Base-by-base conservation (phyloP, 1,284 basidiomycete genomes). In the Trichosporon sp. region DNA sequence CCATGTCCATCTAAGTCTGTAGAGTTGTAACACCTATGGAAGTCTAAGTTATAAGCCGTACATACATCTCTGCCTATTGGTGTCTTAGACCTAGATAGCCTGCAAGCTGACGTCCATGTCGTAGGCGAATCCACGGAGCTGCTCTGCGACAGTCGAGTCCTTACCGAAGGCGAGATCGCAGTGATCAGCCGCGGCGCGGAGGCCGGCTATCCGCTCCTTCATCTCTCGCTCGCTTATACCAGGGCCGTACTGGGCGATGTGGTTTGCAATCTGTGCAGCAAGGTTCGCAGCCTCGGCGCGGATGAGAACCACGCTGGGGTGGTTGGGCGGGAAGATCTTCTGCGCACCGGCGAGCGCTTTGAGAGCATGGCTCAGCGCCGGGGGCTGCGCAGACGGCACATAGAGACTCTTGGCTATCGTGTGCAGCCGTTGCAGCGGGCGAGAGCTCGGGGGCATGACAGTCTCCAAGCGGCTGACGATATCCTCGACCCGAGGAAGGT, bases 271-370 rank as follows among this genome's bases (percentile, higher is more conserved):
- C 49, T 54, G 49, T 13, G 27, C 16, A 14, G 49, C 27, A 16
- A 94, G 80, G 76, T 92, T 93, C 0, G 90, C 92, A 16, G 92
- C 82, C 73, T 94, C 91, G 1, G 89, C 87, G 6, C 89, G 81
- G 4, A 89, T 86, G 36, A 96, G 79, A 0, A 86, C 91, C 4
- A 90, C 84, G 0, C 89, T 85, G 0, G 94, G 93, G 76, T 96
- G 93, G 3, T 89, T 89, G 14, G 82, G 76, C 0, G 83, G 76
- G 25, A 91, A 84, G 4, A 91, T 74, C 2, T 74, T 75, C 78
- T 78, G 16, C 88, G 79, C 70, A 0, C 88, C 92, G 1, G 84
- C 81, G n/a, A 83, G 82, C 4, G 86, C 82, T 57, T 83, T 83
- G 9, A 84, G 83, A 0, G 88, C 84, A 4, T 83, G 83, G n/a